A percentile compares a stretch with the other conserved stretches of the same genome.
These are phyloP conservation scores for Debaryomycetaceae sp. DNA, from an alignment of 1,139 yeast genomes.

Conservation along the genomic window DNA sequence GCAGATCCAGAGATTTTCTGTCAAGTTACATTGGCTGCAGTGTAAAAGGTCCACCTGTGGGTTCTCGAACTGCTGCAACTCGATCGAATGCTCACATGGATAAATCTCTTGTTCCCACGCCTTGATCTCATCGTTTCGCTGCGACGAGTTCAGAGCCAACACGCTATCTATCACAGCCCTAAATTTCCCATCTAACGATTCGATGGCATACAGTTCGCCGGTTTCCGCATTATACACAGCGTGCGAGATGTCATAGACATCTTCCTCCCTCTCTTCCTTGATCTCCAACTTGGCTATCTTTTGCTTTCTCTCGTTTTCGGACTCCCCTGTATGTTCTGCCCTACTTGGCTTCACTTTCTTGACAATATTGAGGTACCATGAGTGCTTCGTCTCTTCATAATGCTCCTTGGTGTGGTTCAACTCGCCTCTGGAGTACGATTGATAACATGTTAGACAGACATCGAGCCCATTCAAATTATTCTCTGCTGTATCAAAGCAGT, in stretches of 20 bases:
- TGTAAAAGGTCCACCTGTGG: constrained; percentile 35
- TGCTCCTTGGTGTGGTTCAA: constrained; percentile 57
- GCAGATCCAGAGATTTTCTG: constrained; percentile 83
- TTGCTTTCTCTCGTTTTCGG: constrained; percentile 34
- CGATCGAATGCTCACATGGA: constrained; percentile 73
- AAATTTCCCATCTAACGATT: constrained; percentile 19
- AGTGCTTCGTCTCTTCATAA: constrained; percentile 47
- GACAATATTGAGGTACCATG: constrained; percentile 53
- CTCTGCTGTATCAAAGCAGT: constrained; percentile 71
- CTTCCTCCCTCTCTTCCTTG: constrained; percentile 66
- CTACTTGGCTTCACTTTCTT: constrained; percentile 40
- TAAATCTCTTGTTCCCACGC: constrained; percentile 90
- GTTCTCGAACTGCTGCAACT: constrained; percentile 37
- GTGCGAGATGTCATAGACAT: constrained; percentile 52
- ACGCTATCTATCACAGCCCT: constrained; percentile 44
- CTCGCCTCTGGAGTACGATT: constrained; percentile 55
- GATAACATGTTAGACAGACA: constrained; percentile 65
- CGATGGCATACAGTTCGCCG: constrained; percentile 19
- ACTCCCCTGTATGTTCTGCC: constrained; percentile 14
- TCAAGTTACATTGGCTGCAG: constrained; percentile 61
- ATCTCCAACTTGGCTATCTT: constrained; percentile 76
- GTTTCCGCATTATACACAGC: constrained; percentile 40
- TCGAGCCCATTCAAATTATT: constrained; percentile 60
- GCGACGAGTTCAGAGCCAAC: constrained; percentile 61
- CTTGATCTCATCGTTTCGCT: constrained; percentile 66